Base-by-base conservation (phyloP, 768 basidiomycete genomes). In the Lactifluus rugatus region DNA sequence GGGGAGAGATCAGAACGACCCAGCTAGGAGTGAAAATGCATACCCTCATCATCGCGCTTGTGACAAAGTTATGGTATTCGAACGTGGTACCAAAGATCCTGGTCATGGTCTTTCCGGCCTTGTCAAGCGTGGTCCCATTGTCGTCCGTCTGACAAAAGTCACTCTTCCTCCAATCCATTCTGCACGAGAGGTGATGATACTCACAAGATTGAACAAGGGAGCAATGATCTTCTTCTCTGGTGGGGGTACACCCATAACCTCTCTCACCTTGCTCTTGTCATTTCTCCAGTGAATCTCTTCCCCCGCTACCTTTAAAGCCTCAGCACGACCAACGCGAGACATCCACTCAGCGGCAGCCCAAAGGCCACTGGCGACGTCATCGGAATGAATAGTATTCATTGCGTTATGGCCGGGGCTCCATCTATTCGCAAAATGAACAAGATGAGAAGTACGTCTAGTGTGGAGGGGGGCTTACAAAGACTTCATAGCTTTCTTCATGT, bases 291-390 rank as follows among this genome's bases (percentile, higher is more conserved):
- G 61, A 36, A 89, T 81, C 47, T 75, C 75, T 65, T 86, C 86
- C 32, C 87, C 88, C 1, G 89, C 89, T 34, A 78, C 47, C 5
- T 72, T 67, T 63, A 87, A 72, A 0, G 88, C 90, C 49, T 84
- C 76, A 53, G 74, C 73, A 31, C 89, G 80, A 52, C 86, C 87
- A 7, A 79, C 70, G 23, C 74, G 67, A 13, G 75, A 75, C 54
- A 91, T 88, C 91, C 91, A 93, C 47, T 79, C 69, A 13, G 89
- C 87, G 55, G 78, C 84, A 23, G 87, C 80, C 85, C 85, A 90
- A 55, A 83, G 68, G 19, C 80, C 87, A 21, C 83, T 84, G n/a
- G 85, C 84, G 48, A 93, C 77, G 66, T 93, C 91, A 11, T 84
- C 83, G 17, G 82, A 73, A 66, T 93, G 91, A 42, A 91, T 73